These are phyloP conservation scores for Cetraspora pellucida DNA, from an alignment of 192 early-diverging fungal genomes.

Conservation along the genomic window DNA sequence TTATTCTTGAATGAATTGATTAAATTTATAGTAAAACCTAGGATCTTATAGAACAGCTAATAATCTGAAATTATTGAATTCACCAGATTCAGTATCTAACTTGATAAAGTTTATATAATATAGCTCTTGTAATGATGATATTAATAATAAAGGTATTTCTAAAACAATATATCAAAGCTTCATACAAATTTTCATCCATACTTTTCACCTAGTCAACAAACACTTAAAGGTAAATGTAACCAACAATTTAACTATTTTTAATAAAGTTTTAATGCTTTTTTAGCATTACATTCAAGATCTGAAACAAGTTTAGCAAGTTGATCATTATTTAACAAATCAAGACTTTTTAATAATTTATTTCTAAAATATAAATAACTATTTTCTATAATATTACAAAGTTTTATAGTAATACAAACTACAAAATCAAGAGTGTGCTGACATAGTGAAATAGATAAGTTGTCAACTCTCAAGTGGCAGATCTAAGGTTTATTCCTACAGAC, in stretches of 20 bases:
- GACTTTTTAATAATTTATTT: not conserved
- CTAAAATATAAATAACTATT: not conserved
- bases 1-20: not conserved
- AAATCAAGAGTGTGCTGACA: too few relatives aligned
- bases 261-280: not conserved
- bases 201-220: not conserved
- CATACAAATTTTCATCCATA: not conserved
- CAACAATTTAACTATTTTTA: not conserved
- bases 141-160: not conserved
- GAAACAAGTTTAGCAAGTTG: not conserved
- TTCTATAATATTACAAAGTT: not conserved
- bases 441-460: too few relatives aligned
- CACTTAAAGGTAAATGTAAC: not conserved
- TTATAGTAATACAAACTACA: not conserved
- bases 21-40: not conserved
- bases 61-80: conserved; percentile 8
- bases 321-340: not conserved
- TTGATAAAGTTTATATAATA: not conserved
- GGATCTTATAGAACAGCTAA: not conserved
- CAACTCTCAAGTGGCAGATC: too few relatives aligned
- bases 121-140: not conserved
- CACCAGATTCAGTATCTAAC: not conserved
- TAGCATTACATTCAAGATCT: not conserved
- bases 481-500: too few relatives aligned
- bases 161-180: not conserved